Evolutionary conservation across 2,329 filamentous ascomycete species (phyloP).

Genomic region (Lomentospora prolificans): DNA sequence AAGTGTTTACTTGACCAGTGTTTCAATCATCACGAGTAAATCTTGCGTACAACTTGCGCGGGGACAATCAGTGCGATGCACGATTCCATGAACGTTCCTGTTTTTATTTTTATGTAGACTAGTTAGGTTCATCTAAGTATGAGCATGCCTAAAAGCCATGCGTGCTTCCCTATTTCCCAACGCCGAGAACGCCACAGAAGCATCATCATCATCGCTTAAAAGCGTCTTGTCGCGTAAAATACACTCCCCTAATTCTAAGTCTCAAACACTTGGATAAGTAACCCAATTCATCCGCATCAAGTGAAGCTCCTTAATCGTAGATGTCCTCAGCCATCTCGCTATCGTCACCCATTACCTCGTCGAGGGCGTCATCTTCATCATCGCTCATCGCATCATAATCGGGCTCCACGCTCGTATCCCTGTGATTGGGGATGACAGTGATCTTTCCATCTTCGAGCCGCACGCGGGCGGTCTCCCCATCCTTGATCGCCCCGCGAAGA

Average conservation of each 20-base stretch:
- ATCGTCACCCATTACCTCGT: constrained; percentile 52
- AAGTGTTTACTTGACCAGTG: no score
- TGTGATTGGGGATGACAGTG: constrained; percentile 72
- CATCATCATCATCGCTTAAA: neutral
- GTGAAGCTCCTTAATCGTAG: constrained; percentile 29
- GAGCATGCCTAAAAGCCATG: neutral
- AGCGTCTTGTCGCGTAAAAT: neutral
- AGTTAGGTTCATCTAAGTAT: neutral
- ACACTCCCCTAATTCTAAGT: neutral
- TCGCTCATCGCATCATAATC: constrained; percentile 64
- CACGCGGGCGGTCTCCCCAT: constrained; percentile 76
- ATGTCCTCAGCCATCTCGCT: constrained; percentile 46
- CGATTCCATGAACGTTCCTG: no score
- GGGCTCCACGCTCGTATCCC: constrained; percentile 44
- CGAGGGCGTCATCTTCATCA: constrained; percentile 60
- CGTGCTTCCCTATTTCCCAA: neutral
- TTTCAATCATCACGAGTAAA: no score
- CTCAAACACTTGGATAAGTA: no score
- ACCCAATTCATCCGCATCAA: no score
- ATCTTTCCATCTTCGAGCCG: constrained; percentile 73
- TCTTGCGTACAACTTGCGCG: no score
- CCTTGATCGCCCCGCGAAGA: constrained; percentile 70
- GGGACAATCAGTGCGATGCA: no score
- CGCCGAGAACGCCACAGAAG: neutral
- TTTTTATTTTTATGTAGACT: no score